These are phyloP conservation scores for Asclepias syriaca DNA, from an alignment of 257 asterid species.

Conservation along the genomic window DNA sequence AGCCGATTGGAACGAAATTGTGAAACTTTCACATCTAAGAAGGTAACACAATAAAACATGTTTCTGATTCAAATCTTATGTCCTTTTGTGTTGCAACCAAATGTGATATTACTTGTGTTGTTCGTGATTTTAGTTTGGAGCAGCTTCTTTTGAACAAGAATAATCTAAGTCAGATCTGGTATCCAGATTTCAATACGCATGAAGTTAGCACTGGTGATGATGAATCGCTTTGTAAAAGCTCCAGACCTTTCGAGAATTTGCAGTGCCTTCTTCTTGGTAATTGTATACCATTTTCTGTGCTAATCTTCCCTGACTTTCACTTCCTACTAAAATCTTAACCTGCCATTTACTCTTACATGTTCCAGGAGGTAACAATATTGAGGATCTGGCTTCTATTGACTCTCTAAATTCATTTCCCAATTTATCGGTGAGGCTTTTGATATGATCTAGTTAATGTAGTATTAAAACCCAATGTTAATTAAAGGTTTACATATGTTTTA, in stretches of 20 bases:
- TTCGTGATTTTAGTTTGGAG: constrained; percentile 60
- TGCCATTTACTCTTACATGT: constrained; percentile 20
- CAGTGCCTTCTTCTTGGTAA: constrained; percentile 77
- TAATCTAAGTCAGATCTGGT: constrained; percentile 45
- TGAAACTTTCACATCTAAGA: constrained; percentile 60
- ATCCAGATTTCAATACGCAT: constrained; percentile 44
- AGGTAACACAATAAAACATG: constrained; percentile 40
- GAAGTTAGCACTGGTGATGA: constrained; percentile 29
- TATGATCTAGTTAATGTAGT: neutral
- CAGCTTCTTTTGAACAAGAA: constrained; percentile 85
- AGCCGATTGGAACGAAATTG: constrained; percentile 75
- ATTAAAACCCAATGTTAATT: neutral
- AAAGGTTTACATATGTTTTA: neutral
- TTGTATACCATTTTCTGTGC: constrained; percentile 1
- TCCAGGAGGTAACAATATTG: constrained; percentile 73
- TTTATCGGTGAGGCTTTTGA: constrained; percentile 58
- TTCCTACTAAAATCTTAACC: constrained; percentile 10
- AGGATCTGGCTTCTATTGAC: constrained; percentile 64
- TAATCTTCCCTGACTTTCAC: constrained; percentile 15
- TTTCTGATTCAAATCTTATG: constrained; percentile 11
- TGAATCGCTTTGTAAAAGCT: constrained; percentile 33
- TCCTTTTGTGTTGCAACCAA: constrained; percentile 10
- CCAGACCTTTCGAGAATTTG: constrained; percentile 59
- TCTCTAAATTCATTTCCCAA: constrained; percentile 72
- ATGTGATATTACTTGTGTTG: constrained; percentile 19